Evolutionary conservation across 306 rosid genomes (phyloP), one percentile per base, ranked within the genome.

Genomic region (Aeschynomene evenia): DNA sequence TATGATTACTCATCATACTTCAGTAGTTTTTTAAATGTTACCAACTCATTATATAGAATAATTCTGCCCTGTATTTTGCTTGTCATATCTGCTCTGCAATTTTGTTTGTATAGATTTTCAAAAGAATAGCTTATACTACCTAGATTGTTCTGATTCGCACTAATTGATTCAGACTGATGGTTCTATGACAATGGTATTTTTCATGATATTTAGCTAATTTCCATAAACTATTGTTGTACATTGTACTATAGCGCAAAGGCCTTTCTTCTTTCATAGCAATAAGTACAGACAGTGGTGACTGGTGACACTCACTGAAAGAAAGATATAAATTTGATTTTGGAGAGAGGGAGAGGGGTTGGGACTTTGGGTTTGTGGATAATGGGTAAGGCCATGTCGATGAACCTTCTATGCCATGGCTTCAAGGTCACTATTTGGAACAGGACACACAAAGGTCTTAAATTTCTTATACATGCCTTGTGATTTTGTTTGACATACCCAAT

Each of bases 351-450:
- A 63, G 54, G 88, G 73, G 74, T 90, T 2, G 96, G 96, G 24
- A 88, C 88, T 51, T 46, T 90, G 82, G 96, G 96, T 61, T 55
- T 90, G 62, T 95, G 96, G n/a, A 90, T 90, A 80, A 90, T 90
- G 96, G 96, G 96, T 31, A 90, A 86, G 49, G 96, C 96, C 51
- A 88, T 90, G 83, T 59, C 92, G 74, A 19, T 77, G 55, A 90
- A 88, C 70, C 83, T 90, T 7, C 79, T 90, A 4, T 81, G 80
- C 34, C 80, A 72, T 58, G 96, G 95, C 29, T 87, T 85, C 80
- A 90, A 88, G 75, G 85, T 90, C 79, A 90, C 90, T 45, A 86
- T 90, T 23, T 90, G 96, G 96, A 90, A 90, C 86, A 82, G 96
- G 53, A 88, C 96, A 23, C 55, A 84, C 95, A 9, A 90, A 90